These are phyloP conservation scores for Trichocladium uniseriatum DNA, from an alignment of 495 filamentous ascomycete genomes.

Conservation along the genomic window DNA sequence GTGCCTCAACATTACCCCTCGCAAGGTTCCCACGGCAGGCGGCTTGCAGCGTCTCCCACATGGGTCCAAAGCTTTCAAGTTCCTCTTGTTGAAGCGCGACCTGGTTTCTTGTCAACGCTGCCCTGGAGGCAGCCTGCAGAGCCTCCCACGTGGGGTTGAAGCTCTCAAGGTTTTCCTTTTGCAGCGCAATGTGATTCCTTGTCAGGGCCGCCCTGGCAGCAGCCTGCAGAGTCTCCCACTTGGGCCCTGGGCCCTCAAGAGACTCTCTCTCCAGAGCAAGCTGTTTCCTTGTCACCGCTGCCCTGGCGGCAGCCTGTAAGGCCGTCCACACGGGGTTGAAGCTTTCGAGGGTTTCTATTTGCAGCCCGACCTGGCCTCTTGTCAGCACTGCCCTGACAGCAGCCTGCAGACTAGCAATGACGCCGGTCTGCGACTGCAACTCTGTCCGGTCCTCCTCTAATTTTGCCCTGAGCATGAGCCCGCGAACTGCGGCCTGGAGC, in stretches of 20 bases:
- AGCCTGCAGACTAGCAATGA: conserved; percentile 3
- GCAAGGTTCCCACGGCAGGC: conserved; percentile 38
- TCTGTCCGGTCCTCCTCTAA: conserved; percentile 20
- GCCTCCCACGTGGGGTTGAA: not conserved
- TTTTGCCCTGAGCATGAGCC: conserved; percentile 36
- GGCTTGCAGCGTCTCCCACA: conserved; percentile 44
- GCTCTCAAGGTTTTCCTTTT: conserved; percentile 34
- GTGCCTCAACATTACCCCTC: conserved; percentile 31
- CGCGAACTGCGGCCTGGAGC: conserved; percentile 47
- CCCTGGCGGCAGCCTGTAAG: conserved; percentile 40
- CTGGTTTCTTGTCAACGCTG: conserved; percentile 29
- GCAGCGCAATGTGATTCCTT: conserved; percentile 28
- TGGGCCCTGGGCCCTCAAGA: conserved; percentile 24
- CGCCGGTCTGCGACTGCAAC: not conserved
- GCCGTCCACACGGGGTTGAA: not conserved
- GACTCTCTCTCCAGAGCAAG: conserved; percentile 30
- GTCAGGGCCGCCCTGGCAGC: conserved; percentile 25
- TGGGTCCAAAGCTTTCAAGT: conserved; percentile 30
- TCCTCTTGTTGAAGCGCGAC: conserved; percentile 29
- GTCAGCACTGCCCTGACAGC: conserved; percentile 11
- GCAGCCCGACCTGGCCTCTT: too few relatives aligned
- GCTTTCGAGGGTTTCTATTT: too few relatives aligned
- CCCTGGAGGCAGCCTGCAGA: conserved; percentile 30
- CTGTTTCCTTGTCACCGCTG: conserved; percentile 18
- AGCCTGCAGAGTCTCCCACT: conserved; percentile 16